Evolutionary conservation across 441 rosid species (phyloP).

Genomic region (Rhodomyrtus psidioides): DNA sequence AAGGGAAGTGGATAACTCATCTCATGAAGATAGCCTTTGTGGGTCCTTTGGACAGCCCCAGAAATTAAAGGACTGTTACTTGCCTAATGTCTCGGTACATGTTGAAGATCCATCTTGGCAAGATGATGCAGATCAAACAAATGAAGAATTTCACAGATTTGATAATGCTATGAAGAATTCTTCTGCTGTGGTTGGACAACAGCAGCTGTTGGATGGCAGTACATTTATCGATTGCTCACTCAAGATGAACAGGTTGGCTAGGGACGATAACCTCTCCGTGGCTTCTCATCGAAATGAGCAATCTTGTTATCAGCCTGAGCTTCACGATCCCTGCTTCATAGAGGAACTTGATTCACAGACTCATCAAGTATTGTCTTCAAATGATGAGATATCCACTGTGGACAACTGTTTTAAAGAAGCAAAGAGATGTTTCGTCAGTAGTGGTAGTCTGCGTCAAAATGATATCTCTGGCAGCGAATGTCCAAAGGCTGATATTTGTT

Average conservation of each 20-base stretch:
- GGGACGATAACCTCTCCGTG: not conserved
- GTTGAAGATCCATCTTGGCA: conserved; percentile 5
- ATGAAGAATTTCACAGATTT: conserved; percentile 18
- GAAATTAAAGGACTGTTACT: conserved; percentile 8
- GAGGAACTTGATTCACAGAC: conserved; percentile 14
- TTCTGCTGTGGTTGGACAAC: conserved; percentile 3
- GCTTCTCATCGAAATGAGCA: conserved; percentile 19
- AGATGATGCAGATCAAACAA: conserved; percentile 19
- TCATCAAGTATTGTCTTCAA: conserved; percentile 4
- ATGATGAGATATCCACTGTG: conserved; percentile 5
- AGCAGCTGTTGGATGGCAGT: conserved; percentile 6
- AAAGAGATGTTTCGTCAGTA: not conserved
- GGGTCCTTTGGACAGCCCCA: conserved; percentile 7
- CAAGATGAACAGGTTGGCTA: not conserved
- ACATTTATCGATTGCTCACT: conserved; percentile 4
- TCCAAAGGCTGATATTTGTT: not conserved
- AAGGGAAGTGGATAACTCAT: not conserved
- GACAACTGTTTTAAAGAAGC: conserved; percentile 17
- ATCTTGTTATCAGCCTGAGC: conserved; percentile 20
- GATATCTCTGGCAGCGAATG: not conserved
- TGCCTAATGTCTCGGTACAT: conserved; percentile 1
- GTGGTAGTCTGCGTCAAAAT: not conserved
- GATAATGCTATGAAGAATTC: conserved; percentile 1
- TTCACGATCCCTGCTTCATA: conserved; percentile 15
- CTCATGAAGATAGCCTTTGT: conserved; percentile 14